Base-by-base conservation (phyloP, 2,329 filamentous ascomycete species). In the Pseudogymnoascus sp. region DNA sequence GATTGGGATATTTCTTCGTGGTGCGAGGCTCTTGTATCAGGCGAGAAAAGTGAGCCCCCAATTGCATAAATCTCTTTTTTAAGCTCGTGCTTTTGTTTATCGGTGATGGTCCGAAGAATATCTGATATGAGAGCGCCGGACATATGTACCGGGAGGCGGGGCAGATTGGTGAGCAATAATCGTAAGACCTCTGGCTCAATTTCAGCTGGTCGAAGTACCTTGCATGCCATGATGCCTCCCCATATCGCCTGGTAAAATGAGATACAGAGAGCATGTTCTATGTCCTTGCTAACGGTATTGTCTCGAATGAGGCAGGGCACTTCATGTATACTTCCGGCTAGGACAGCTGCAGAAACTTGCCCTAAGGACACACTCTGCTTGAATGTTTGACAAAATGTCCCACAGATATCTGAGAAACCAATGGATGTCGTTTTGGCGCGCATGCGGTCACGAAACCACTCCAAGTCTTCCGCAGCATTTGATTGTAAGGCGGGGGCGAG, bases 241-340 rank as follows among this genome's bases (percentile, higher is more conserved):
- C 72, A 74, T 28, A 70, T 45, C n/a, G 65, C 60, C 60, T 65
- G 57, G 60, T 68, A 72, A 36, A 73, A 67, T 10, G 62, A 31
- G n/a, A 69, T 48, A n/a, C 64, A 64, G 8, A 62, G 51, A 31
- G 43, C 19, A 36, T 54, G 10, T 16, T 34, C 62, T 16, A 62
- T 36, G n/a, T 51, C 43, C 39, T 63, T 31, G 31, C 37, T 54
- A 25, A 13, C 28, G 14, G 45, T n/a, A 19, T 31, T 31, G 23
- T 43, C 48, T 37, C 37, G 62, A 39, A 66, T 48, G 39, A 65
- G 60, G 14, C 61, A 25, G 5, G 66, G 62, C 41, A 69, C 61
- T 10, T 51, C 14, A 13, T 57, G 62, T 6, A 72, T 51, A n/a
- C 60, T 62, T 3, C 13, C 19, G 7, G 34, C 36, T 7, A 73